phyloP scores from a whole-genome alignment of 352 stramenopile species.

The Phytophthora kernoviae region DNA sequence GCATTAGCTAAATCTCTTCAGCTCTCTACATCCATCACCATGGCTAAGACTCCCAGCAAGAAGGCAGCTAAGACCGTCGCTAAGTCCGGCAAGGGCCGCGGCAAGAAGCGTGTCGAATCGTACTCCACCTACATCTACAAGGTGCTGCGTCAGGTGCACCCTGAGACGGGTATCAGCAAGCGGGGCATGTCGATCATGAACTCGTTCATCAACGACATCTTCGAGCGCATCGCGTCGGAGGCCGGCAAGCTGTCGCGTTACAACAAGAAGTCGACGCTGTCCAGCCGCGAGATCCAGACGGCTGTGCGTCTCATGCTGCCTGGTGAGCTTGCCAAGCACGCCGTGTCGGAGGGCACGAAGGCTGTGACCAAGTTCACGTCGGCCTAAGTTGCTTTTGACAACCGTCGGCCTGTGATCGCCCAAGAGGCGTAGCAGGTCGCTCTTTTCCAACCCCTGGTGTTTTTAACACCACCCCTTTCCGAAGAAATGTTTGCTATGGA shows the following conservation, averaged over 20 bases:
- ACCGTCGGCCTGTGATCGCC: conserved; percentile 1
- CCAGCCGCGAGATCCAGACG: conserved; percentile 97
- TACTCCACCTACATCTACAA: conserved; percentile 95
- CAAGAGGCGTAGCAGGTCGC: neutral
- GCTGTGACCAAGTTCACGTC: conserved; percentile 94
- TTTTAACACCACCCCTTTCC: conserved; percentile 54
- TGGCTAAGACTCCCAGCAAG: conserved; percentile 97
- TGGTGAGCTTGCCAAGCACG: conserved; percentile 97
- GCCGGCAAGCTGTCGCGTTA: conserved; percentile 96
- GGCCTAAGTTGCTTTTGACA: conserved; percentile 55
- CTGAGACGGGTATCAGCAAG: conserved; percentile 97
- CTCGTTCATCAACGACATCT: conserved; percentile 99
- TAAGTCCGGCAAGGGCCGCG: conserved; percentile 81
- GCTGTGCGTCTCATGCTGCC: conserved; percentile 95
- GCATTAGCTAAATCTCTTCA: neutral
- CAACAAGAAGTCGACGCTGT: conserved; percentile 99
- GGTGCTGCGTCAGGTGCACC: conserved; percentile 95
- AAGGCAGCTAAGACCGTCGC: conserved; percentile 85
- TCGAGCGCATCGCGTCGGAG: conserved; percentile 97
- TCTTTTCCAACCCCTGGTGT: conserved; percentile 33
- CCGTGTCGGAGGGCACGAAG: conserved; percentile 97
- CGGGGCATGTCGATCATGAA: conserved; percentile 99
- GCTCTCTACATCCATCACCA: conserved; percentile 25
- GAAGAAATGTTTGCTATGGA: conserved; percentile 16
- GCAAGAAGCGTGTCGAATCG: conserved; percentile 89